Base-by-base conservation (phyloP, 1,284 basidiomycete genomes). In the Irpex lacteus region DNA sequence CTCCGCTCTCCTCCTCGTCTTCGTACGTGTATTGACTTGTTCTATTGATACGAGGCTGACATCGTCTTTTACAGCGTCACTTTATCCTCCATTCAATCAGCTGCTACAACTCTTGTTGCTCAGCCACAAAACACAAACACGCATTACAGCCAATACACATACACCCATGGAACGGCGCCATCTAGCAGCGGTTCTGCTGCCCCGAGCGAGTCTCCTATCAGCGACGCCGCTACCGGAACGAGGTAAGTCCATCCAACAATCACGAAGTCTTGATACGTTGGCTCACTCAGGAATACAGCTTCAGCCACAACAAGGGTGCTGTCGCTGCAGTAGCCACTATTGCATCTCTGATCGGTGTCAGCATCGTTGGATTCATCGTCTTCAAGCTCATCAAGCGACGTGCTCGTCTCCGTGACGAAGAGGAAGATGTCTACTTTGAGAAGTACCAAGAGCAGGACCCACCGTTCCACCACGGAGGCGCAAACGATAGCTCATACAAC, bases 351-450 rank as follows among this genome's bases (percentile, higher is more conserved):
- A 36, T 74, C 34, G 70, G 60, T 7, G 50, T 71, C 37, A 65
- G 68, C n/a, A 61, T 68, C 9, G 50, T 73, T 55, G 44, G 69
- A 4, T 66, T 52, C 37, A 60, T 73, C 54, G 54, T 70, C 15
- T 57, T 63, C 32, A 63, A 67, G 60, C 32, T 73, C 49, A 65
- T 69, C 58, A 70, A 68, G 53, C 72, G 73, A 50, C 73, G 70
- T 18, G 62, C 69, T 5, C 72, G 71, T 44, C 64, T 68, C 21
- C 66, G 66, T 26, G 66, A 72, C 38, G 73, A 72, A 59, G 74
- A 75, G 56, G 73, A 75, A 50, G 70, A 71, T 47, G 67, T 69
- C 11, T 77, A 73, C 66, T 77, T 76, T 60, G 75, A 76, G 65
- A 76, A 77, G 66, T 69, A 69, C 63, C 58, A 68, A 34, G 62